Evolutionary conservation across 2,329 filamentous ascomycete species (phyloP), one percentile per base, ranked within the genome.

Genomic region (Scytalidium lignicola): DNA sequence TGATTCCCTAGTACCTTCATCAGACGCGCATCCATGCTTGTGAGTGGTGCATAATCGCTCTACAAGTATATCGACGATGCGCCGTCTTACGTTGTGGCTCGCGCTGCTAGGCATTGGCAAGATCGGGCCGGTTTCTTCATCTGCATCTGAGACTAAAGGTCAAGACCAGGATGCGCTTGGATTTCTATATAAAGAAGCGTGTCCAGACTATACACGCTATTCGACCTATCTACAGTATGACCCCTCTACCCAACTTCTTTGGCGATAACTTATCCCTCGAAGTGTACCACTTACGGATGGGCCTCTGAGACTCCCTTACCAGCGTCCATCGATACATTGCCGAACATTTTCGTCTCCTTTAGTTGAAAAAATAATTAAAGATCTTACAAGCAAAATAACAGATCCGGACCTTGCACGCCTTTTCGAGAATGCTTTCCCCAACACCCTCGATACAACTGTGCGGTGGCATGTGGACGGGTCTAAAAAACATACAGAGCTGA

Each of bases 401-500:
- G 86, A 97, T 61, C 85, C 86, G 15, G 93, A 97, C 60, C 79
- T 99, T 12, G 92, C 92, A 3, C 83, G 91, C 21, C 74, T 99
- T 10, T 99, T 99, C 65, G 90, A 95, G 65, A 99, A 99, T 64
- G 85, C 92, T 2, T 97, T 95, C 56, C 92, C 92, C 3, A 88
- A 87, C 61, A 88, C 85, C 0, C 66, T 88, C 13, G 85, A 88
- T 59, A 88, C 85, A 0, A 88, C 84, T 0, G 79, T 88, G 10
- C 69, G 80, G 51, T 88, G 85, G 85, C 85, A 88, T 64, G 73
- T 78, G 8, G 78, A 85, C 55, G 77, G 75, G 2, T 70, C 66
- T 18, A 63, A 41, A 54, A 67, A 71, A 46, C 59, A 65, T 50
- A 60, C 54, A 61, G 57, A 69, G 66, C 52, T 73, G 66, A 57